Base-by-base conservation (phyloP, 2,329 filamentous ascomycete genomes). In the Chaetomium olivaceum region DNA sequence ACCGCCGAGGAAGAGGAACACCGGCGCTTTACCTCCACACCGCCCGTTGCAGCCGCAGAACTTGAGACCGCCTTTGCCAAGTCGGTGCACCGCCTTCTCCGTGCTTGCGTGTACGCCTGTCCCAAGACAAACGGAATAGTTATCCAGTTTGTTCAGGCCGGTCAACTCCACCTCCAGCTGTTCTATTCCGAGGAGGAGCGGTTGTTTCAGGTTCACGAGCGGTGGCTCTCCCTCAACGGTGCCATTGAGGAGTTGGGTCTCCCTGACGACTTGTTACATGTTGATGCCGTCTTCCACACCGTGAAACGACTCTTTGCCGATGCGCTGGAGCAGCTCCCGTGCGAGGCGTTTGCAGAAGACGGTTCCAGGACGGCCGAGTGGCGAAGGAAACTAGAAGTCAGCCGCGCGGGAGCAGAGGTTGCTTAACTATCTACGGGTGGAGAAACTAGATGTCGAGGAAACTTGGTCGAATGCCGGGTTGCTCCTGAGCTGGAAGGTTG, bases 1-100 rank as follows among this genome's bases (percentile, higher is more conserved):
- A 73, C 70, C 4, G 70, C 66, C 2, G 63, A 67, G 9, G 69
- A 71, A 62, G 69, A 71, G 48, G 69, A 64, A 19, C 27, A 51
- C 21, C 33, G 56, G 4, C 62, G 62, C n/a, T 64, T 64, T 39
- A 50, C 9, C 5, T 12, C 57, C 16, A 57, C 57, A 51, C 51
- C 62, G 23, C 27, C 56, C 19, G 43, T 64, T 29, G 21, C 50
- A 27, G 25, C 39, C 51, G 12, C 25, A 27, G 43, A 36, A 33
- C 9, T 29, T 39, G 48, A 27, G 8, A n/a, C 57, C 27, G 25
- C 36, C 29, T 64, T 64, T 27, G 50, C 62, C 23, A 33, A 23
- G 25, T 61, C 29, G 19, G 61, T 67, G 5, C 16, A 23, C 36
- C 65, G 64, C 27, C 63, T 68, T 6, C 57, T 70, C 52, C 33